Evolutionary conservation across 2,329 filamentous ascomycete species (phyloP).

Genomic region (Epichloe uncinata): DNA sequence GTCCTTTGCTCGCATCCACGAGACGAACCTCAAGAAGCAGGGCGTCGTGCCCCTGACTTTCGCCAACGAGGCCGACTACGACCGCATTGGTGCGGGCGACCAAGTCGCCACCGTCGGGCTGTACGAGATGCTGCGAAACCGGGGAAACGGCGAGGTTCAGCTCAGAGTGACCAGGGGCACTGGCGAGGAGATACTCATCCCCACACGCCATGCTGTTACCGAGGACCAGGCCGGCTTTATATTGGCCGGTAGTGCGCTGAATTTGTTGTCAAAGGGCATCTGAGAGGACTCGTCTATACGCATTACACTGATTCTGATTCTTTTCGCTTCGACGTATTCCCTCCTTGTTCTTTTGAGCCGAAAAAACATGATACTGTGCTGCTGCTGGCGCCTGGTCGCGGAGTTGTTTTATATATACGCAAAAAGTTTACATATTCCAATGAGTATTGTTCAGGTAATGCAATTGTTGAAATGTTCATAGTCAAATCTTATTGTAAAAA

Average conservation of each 20-base stretch:
- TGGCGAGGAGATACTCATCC: slow-evolving; percentile 55
- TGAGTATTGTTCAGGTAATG: too few species aligned
- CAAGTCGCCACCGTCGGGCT: slow-evolving; percentile 71
- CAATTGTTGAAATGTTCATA: too few species aligned
- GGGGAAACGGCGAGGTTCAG: slow-evolving; percentile 64
- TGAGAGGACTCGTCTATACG: not conserved
- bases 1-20: slow-evolving; percentile 83
- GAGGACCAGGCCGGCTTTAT: slow-evolving; percentile 88
- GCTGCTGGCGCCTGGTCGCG: too few species aligned
- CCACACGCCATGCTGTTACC: slow-evolving; percentile 77
- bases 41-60: slow-evolving; percentile 92
- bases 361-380: too few species aligned
- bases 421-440: too few species aligned
- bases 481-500: too few species aligned
- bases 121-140: slow-evolving; percentile 63
- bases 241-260: slow-evolving; percentile 84
- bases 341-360: too few species aligned
- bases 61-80: slow-evolving; percentile 76
- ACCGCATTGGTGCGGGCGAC: slow-evolving; percentile 70
- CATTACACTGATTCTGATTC: too few species aligned
- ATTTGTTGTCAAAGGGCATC: slow-evolving; percentile 58
- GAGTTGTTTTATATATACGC: too few species aligned
- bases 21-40: slow-evolving; percentile 96
- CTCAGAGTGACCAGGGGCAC: slow-evolving; percentile 49
- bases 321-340: too few species aligned